Evolutionary conservation across 441 rosid genomes (phyloP), one percentile per base, ranked within the genome.

Genomic region (Aleurites moluccanus): DNA sequence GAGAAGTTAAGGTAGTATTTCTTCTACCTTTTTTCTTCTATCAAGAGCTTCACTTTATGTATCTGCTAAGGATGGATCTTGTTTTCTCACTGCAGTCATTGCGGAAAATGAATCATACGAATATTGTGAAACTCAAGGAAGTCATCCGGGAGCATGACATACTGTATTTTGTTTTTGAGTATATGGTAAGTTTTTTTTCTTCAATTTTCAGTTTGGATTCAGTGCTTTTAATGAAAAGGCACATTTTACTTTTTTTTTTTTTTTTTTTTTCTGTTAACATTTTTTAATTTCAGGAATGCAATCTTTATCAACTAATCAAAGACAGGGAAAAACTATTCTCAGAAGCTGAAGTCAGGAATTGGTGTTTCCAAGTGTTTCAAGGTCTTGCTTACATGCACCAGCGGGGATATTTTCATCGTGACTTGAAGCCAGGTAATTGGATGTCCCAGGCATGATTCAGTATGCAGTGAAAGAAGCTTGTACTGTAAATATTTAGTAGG

Each of bases 291-390:
- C 82, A 94, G 98, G 97, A 96, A 44, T 96, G 81, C 89, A 96
- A 90, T 81, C 90, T 96, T 74, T 96, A 92, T 84, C 94, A 93
- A 77, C 97, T 93, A 73, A 92, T 92, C 87, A 96, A 92, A 79
- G 94, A 89, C 82, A 86, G 87, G 65, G 88, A 84, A 64, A 89
- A 82, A 84, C 89, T 80, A 62, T 92, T 93, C 84, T 83, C 96
- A 0, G 99, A 92, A 83, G 80, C 86, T 79, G 97, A 92, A 75
- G 78, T 96, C 55, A 86, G 92, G 82, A 91, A 90, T 81, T 93
- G 97, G 98, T 93, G 91, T 81, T 92, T 92, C 77, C 98, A 96
- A 92, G 93, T 96, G 59, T 93, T 96, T 74, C 97, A 92, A 81
- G 99, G 96, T 62, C 97, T 96, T 78, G 88, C 93, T 67, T 91